Evolutionary conservation across 768 basidiomycete species (phyloP), one percentile per base, ranked within the genome.

Genomic region (Boletus coccyginus): DNA sequence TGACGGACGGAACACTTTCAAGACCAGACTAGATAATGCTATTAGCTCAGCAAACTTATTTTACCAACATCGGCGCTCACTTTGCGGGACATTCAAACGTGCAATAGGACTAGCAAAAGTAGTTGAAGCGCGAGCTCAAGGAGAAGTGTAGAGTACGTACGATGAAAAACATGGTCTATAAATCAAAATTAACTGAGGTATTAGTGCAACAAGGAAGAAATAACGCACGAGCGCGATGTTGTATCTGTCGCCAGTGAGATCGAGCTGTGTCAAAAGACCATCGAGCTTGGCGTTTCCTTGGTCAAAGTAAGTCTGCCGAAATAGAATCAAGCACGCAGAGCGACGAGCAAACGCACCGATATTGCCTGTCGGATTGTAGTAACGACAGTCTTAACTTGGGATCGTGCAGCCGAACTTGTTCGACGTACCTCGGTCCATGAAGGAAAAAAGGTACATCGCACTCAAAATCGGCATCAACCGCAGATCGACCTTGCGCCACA

Each of bases 81-180:
- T 90, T 90, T 29, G 85, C 80, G 0, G 87, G 87, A 56, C 82
- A 85, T 72, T 89, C 87, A 55, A 85, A 86, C 0, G 66, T 14
- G 39, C 70, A 69, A 54, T 76, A 66, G 13, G 68, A 55, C 67
- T 69, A 45, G 14, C 27, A 7, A 50, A 24, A 36, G 7, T 2
- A 9, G 13, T 29, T 38, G 50, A 51, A 35, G 29, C 7, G 2
- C 14, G 5, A 42, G 11, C 5, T 39, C 9, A 2, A 39, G 10
- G 19, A 41, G 17, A 29, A 21, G 17, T 13, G 1, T 9, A 41
- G 14, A n/a, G 17, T 10, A 70, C 83, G 52, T 62, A 87, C 86
- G 41, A 89, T 79, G 65, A 87, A 88, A 62, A 80, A 89, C 81
- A 85, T 84, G 0, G 85, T 87, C 86, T 88, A 50, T 9, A 29